Evolutionary conservation across 345 rosid genomes (phyloP).

Genomic region (Mallotus nudiflorus): DNA sequence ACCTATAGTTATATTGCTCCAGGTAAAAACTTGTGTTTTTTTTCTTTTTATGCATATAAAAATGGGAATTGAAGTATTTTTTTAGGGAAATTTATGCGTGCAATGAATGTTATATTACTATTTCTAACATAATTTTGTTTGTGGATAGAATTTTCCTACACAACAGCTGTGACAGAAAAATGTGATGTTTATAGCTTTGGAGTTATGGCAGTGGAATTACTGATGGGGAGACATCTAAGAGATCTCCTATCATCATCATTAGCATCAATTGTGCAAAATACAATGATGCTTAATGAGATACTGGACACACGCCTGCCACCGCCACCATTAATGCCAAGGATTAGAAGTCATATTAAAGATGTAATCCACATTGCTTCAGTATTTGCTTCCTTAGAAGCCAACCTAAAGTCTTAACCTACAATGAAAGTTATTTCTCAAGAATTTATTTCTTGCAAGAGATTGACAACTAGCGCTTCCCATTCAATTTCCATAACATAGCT

Average conservation of each 20-base stretch:
- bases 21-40: not conserved
- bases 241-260: conserved; percentile 20
- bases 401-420: conserved; percentile 5
- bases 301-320: conserved; percentile 17
- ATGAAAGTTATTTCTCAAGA: too few species aligned
- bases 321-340: too few species aligned
- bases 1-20: conserved; percentile 6
- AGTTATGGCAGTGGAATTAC: not conserved
- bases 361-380: not conserved
- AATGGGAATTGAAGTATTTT: too few species aligned
- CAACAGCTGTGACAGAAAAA: not conserved
- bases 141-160: not conserved
- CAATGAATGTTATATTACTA: not conserved
- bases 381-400: not conserved
- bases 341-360: not conserved
- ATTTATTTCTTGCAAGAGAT: not conserved
- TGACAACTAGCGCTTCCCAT: not conserved
- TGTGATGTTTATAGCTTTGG: conserved; percentile 10
- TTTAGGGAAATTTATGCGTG: too few species aligned
- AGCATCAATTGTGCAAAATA: not conserved
- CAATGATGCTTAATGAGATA: conserved; percentile 12
- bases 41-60: not conserved
- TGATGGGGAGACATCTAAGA: conserved; percentile 19
- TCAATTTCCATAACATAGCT: not conserved
- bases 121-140: not conserved